Evolutionary conservation across 331 rosid species (phyloP), one percentile per base, ranked within the genome.

Genomic region (Cydonia oblonga): DNA sequence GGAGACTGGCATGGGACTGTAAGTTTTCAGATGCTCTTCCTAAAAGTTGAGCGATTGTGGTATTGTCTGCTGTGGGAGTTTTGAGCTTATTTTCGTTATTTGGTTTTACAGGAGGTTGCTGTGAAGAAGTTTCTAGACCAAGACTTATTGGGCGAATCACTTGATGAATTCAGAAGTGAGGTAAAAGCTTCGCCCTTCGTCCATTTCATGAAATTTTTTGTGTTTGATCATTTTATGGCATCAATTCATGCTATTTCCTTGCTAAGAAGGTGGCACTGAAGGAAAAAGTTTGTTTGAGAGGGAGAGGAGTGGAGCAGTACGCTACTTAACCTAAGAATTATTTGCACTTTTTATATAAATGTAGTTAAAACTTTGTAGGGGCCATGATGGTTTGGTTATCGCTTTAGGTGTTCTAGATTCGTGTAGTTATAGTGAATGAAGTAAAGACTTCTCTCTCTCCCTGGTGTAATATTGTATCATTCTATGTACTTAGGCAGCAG

Each of bases 1-100:
- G 98, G 97, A 66, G 98, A 91, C 74, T 93, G 96, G 98, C 90
- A 78, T 78, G 98, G 97, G 82, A 93, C 98, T 62, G 98, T 93
- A 84, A 86, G 98, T 87, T 84, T 77, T 79, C 68, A 80, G 74
- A n/a, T 74, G 71, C 65, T 72, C 38, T 68, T 73, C 35, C 52
- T 78, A n/a, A 33, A 79, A 35, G 25, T 70, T 67, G 44, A 57
- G 68, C 19, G 51, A 58, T 26, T 19, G 22, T 14, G 16, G 30
- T 26, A 26, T 16, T 60, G 38, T 60, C 65, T 60, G 65, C 65
- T 62, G 67, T 62, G 67, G 22, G 4, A 33, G 4, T 40, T 16
- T 71, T 69, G 65, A 49, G 22, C 54, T 64, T 18, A 68, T 75
- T 79, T 72, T 63, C 18, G 16, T 75, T 33, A 32, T 69, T 66